phyloP scores from a whole-genome alignment of 441 rosid species.

The Erysimum cheiri region DNA sequence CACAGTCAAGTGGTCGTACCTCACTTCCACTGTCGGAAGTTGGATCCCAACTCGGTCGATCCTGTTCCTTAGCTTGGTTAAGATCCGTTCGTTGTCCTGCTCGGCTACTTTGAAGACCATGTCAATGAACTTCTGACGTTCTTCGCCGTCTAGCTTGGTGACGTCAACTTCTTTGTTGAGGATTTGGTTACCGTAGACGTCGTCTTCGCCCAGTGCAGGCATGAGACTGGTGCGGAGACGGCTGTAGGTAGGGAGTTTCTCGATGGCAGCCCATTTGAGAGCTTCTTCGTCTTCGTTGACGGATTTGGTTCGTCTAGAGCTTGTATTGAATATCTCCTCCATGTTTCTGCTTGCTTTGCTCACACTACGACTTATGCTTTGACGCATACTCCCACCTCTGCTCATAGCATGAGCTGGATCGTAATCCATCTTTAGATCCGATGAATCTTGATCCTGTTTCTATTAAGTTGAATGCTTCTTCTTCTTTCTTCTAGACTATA shows the following conservation, averaged over 20 bases:
- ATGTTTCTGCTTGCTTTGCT: slow-evolving; percentile 67
- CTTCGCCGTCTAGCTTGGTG: slow-evolving; percentile 64
- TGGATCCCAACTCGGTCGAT: slow-evolving; percentile 69
- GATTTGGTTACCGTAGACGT: slow-evolving; percentile 42
- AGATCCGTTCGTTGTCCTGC: slow-evolving; percentile 72
- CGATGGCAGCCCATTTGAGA: slow-evolving; percentile 92
- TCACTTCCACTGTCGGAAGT: slow-evolving; percentile 68
- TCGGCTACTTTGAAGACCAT: slow-evolving; percentile 69
- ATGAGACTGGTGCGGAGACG: slow-evolving; percentile 73
- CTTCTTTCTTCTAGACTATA: not conserved
- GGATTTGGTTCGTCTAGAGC: slow-evolving; percentile 48
- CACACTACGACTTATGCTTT: slow-evolving; percentile 60
- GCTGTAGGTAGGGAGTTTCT: slow-evolving; percentile 76
- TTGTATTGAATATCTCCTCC: slow-evolving; percentile 64
- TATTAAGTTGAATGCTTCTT: slow-evolving; percentile 1
- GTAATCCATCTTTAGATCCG: slow-evolving; percentile 39
- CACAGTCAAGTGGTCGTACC: slow-evolving; percentile 50
- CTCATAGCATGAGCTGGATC: slow-evolving; percentile 36
- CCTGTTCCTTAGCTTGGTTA: slow-evolving; percentile 62
- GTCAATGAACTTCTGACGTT: slow-evolving; percentile 65
- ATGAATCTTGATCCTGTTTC: slow-evolving; percentile 11
- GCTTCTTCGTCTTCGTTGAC: slow-evolving; percentile 84
- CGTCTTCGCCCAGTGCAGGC: slow-evolving; percentile 50
- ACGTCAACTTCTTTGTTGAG: slow-evolving; percentile 65
- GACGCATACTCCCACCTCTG: slow-evolving; percentile 47